phyloP scores from a whole-genome alignment of 1,139 yeast genomes.

The Saccharomyces pastorianus region DNA sequence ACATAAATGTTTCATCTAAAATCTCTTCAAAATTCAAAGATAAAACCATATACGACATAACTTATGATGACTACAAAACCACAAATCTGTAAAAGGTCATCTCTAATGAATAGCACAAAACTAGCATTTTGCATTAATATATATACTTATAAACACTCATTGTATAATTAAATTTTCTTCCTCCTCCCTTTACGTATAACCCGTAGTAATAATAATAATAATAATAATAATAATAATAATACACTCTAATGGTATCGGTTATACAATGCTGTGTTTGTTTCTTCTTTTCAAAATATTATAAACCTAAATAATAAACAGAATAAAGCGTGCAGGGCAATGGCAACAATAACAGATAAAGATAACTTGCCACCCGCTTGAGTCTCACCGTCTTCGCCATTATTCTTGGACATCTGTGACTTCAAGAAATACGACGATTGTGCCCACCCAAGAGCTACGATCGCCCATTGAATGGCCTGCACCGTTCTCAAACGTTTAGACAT shows the following conservation, averaged over 20 bases:
- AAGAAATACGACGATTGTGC: conserved; percentile 10
- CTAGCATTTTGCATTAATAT: background rate
- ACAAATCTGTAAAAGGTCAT: background rate
- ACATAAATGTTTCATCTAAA: conserved; percentile 20
- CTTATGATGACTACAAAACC: conserved; percentile 15
- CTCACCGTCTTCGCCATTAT: background rate
- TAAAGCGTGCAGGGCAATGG: too few relatives aligned
- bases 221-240: too few relatives aligned
- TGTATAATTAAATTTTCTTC: too few relatives aligned
- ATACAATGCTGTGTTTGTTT: too few relatives aligned
- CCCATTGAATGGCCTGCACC: conserved; percentile 7
- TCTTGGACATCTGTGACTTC: conserved; percentile 1
- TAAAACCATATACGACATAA: conserved; percentile 18
- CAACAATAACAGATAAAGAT: too few relatives aligned
- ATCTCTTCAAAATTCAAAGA: conserved; percentile 12
- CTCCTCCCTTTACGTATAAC: too few relatives aligned
- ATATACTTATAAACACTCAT: background rate
- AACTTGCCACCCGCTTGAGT: too few relatives aligned
- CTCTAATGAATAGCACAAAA: conserved; percentile 1
- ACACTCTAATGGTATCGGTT: too few relatives aligned
- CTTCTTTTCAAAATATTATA: too few relatives aligned
- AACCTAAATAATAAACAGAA: too few relatives aligned
- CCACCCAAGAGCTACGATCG: conserved; percentile 10
- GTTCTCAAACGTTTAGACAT: conserved; percentile 4
- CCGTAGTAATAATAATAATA: too few relatives aligned